phyloP scores from a whole-genome alignment of 2,329 filamentous ascomycete genomes.

The Cytospora piceicola region DNA sequence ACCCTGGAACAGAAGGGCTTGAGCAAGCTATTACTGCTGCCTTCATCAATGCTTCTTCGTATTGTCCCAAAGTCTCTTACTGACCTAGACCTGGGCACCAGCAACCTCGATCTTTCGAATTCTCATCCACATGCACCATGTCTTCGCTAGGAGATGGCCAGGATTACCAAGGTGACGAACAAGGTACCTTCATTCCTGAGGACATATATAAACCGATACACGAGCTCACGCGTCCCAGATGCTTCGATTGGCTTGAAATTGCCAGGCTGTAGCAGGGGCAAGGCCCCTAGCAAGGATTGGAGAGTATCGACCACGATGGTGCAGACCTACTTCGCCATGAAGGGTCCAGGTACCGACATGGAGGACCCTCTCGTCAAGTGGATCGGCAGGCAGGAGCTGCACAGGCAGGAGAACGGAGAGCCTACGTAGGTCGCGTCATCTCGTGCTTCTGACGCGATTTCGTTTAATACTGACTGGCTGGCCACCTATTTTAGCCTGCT shows the following conservation, averaged over 20 bases:
- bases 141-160: not conserved
- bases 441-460: not conserved
- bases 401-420: not conserved
- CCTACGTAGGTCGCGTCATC: constrained; percentile 8
- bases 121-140: constrained; percentile 1
- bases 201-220: not conserved
- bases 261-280: constrained; percentile 6
- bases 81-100: not conserved
- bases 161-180: not conserved
- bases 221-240: constrained; percentile 12
- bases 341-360: constrained; percentile 35
- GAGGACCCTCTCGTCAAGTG: constrained; percentile 38
- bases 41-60: not conserved
- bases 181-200: not conserved
- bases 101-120: not conserved
- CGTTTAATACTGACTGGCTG: not conserved
- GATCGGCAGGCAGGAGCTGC: constrained; percentile 32
- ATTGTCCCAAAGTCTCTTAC: too few species aligned
- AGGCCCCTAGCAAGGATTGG: constrained; percentile 13
- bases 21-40: not conserved
- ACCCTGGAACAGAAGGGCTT: not conserved
- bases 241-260: not conserved
- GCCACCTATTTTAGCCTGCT: constrained; percentile 9
- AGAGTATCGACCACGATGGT: constrained; percentile 32
- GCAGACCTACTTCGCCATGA: constrained; percentile 42